These are phyloP conservation scores for Arthrobotrys entomopaga DNA, from an alignment of 2,329 filamentous ascomycete species.

Conservation along the genomic window DNA sequence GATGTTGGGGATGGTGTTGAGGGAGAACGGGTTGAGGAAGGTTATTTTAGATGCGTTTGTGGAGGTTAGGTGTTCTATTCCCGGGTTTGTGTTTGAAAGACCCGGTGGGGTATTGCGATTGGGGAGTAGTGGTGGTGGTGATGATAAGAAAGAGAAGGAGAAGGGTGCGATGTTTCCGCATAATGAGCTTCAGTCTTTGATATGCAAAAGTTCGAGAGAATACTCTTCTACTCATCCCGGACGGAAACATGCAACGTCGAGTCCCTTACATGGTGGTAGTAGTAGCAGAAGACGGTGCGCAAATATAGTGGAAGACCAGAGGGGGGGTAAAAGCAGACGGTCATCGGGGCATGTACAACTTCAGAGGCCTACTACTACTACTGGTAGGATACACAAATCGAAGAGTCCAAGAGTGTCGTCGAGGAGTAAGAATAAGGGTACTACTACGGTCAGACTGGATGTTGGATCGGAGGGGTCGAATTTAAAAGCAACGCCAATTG, in stretches of 20 bases:
- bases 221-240: background rate
- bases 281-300: constrained; percentile 9
- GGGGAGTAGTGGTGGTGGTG: background rate
- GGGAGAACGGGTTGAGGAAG: constrained; percentile 28
- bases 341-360: no score
- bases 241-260: background rate
- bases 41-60: constrained; percentile 38
- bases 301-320: constrained; percentile 28
- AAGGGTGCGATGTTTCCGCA: background rate
- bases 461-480: background rate
- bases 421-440: no score
- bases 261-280: background rate
- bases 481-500: background rate
- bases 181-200: constrained; percentile 14
- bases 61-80: constrained; percentile 26
- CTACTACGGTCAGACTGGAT: no score
- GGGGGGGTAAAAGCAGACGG: constrained; percentile 15
- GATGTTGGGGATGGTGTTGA: constrained; percentile 32
- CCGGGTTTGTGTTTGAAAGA: constrained; percentile 17
- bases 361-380: no score
- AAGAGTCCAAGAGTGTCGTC: no score
- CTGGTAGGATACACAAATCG: no score
- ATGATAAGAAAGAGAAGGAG: background rate
- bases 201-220: background rate
- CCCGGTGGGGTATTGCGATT: background rate